Conservation (phyloP, 1,284 basidiomycete species). For the Somion occarium region DNA sequence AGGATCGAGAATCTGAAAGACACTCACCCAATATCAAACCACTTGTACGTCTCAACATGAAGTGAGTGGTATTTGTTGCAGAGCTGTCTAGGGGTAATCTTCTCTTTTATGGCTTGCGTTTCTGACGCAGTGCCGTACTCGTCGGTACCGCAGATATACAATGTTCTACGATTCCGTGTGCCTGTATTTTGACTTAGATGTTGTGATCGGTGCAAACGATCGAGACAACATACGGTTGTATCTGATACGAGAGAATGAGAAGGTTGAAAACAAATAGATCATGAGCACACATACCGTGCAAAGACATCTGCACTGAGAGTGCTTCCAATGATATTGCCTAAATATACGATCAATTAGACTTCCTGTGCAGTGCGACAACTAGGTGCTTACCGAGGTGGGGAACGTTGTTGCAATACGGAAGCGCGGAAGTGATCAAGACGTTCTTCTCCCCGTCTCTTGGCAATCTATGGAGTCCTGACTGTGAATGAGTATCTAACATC, state of each 20-base stretch:
- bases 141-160: constrained; percentile 96
- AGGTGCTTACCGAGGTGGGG: constrained; percentile 82
- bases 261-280: constrained; percentile 5
- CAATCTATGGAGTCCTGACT: constrained; percentile 44
- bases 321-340: constrained; percentile 97
- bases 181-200: constrained; percentile 36
- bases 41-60: constrained; percentile 92
- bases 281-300: constrained; percentile 64
- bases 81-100: constrained; percentile 80
- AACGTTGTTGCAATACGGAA: constrained; percentile 99
- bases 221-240: constrained; percentile 56
- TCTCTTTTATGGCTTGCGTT: constrained; percentile 95
- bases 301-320: constrained; percentile 95
- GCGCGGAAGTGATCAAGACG: constrained; percentile 90
- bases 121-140: constrained; percentile 99
- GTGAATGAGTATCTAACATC: not conserved
- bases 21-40: constrained; percentile 80
- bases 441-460: constrained; percentile 85
- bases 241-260: constrained; percentile 39
- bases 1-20: not conserved
- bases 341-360: not conserved
- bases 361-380: no score
- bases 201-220: not conserved
- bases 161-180: constrained; percentile 67
- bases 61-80: constrained; percentile 93